These are phyloP conservation scores for Xylaria sp. DNA, from an alignment of 2,329 filamentous ascomycete species.

Conservation along the genomic window DNA sequence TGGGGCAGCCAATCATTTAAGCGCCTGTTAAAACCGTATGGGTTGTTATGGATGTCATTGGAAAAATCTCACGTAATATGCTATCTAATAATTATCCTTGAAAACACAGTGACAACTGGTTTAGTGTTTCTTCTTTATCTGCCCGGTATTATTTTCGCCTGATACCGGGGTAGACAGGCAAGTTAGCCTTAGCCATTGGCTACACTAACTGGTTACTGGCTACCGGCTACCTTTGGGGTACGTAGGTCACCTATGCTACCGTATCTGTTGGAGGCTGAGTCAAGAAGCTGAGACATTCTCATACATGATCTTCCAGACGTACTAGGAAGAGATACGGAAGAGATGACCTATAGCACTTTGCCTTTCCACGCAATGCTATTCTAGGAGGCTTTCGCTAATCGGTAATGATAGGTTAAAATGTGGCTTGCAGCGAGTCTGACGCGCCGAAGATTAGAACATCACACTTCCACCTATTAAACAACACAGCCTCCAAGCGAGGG, in stretches of 20 bases:
- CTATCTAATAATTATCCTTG: not conserved
- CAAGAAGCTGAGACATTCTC: conserved; percentile 16
- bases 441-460: conserved; percentile 1
- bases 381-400: not conserved
- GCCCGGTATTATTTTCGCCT: not conserved
- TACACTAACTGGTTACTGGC: not conserved
- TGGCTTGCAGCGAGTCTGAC: conserved; percentile 16
- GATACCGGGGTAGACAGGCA: too few relatives aligned
- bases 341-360: not conserved
- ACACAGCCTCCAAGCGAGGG: not conserved
- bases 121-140: not conserved
- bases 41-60: not conserved
- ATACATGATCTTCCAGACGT: not conserved
- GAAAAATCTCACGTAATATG: not conserved
- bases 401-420: not conserved
- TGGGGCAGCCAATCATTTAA: conserved; percentile 8
- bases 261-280: conserved; percentile 2
- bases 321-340: not conserved
- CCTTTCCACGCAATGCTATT: not conserved
- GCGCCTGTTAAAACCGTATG: not conserved
- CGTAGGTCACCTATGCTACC: conserved; percentile 8
- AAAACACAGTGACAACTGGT: not conserved
- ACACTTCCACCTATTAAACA: not conserved
- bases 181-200: not conserved
- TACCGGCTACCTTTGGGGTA: not conserved